Evolutionary conservation across 2,329 filamentous ascomycete genomes (phyloP).

Genomic region (Myriosclerotinia duriaeana): DNA sequence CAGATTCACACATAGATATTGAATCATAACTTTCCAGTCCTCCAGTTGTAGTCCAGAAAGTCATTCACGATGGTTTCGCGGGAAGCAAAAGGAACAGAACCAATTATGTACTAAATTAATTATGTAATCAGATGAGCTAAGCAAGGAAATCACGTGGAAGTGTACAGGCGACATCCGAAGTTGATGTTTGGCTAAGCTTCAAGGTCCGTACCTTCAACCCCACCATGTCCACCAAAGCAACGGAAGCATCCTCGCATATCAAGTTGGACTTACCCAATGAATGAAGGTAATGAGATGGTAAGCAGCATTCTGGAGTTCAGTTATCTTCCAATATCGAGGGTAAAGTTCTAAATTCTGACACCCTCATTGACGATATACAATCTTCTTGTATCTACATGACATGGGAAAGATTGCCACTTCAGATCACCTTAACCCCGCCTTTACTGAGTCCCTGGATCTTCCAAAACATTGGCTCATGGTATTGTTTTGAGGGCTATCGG

Average conservation of each 20-base stretch:
- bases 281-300: constrained; percentile 28
- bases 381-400: neutral
- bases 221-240: constrained; percentile 6
- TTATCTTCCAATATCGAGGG: neutral
- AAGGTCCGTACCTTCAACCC: constrained; percentile 14
- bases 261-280: constrained; percentile 25
- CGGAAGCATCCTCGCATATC: constrained; percentile 23
- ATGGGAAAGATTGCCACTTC: constrained; percentile 1
- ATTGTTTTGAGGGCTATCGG: constrained; percentile 15
- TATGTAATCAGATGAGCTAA: neutral
- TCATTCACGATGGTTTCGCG: neutral
- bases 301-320: neutral
- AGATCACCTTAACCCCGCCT: constrained; percentile 20
- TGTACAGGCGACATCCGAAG: constrained; percentile 11
- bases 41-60: neutral
- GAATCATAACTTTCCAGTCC: neutral
- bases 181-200: constrained; percentile 11
- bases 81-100: too few relatives aligned
- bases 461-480: neutral
- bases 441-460: neutral
- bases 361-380: neutral
- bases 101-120: too few relatives aligned
- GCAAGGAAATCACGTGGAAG: neutral
- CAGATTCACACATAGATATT: neutral
- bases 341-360: neutral